Evolutionary conservation across 176 grass and related monocot genomes (phyloP), one percentile per base, ranked within the genome.

Genomic region (Oropetium thomaeum): DNA sequence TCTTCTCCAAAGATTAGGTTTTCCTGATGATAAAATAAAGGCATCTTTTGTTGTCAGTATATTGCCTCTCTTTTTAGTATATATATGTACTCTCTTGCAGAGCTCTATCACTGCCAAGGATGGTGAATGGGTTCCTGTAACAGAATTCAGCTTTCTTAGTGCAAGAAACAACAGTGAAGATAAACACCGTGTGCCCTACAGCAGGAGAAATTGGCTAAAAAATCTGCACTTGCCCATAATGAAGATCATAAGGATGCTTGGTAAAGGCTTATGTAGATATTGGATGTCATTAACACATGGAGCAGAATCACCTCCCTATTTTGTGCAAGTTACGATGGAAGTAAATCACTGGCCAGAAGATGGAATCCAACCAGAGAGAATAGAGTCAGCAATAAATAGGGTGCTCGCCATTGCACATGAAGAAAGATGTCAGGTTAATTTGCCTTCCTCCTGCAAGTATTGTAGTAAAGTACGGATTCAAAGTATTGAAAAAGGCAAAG

Each of bases 241-340:
- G 48, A 87, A 92, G 78, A 75, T 88, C 28, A 48, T 87, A 80
- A 93, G 55, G 55, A 78, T 92, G 74, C 62, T 87, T 69, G 54
- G 60, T 59, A 89, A 80, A 84, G 90, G 81, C 65, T 93, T 93
- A 65, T 91, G 73, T 71, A 89, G 86, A 85, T 97, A 97, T 39
- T 97, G 95, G 95, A 89, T 81, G 71, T 97, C 90, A 85, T 76
- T 97, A 76, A 97, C 95, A 64, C 83, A 90, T 74, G 90, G 95
- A 62, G 90, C 91, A 16, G 95, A 97, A 82, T 91, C 90, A 58
- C 95, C 95, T 79, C 95, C 95, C 40, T 97, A 93, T 79, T 97
- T 97, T 81, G 90, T 97, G 58, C 95, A 97, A 87, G 69, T 97
- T 80, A 93, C 95, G 9, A 92, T 97, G 90, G 84, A 97, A 71